A percentile compares a stretch with the other conserved stretches of the same genome.
These are phyloP conservation scores for Penicillium olsonii DNA, from an alignment of 2,329 filamentous ascomycete genomes.

Conservation along the genomic window DNA sequence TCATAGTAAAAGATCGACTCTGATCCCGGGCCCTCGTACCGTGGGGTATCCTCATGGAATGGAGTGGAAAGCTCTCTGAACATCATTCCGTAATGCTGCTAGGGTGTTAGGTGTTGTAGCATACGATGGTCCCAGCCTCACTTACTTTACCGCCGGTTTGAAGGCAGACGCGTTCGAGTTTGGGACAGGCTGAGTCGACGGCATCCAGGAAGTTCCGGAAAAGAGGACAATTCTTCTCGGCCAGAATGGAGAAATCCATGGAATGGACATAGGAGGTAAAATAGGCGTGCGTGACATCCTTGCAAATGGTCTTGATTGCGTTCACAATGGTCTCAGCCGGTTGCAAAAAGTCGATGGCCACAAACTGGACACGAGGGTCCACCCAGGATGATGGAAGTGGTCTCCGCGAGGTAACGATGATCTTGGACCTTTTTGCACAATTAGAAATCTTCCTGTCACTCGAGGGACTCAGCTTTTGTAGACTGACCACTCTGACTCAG, in stretches of 20 bases:
- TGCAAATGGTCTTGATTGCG: constrained; percentile 17
- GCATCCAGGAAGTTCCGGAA: constrained; percentile 6
- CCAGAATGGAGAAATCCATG: constrained; percentile 25
- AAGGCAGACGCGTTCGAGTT: not conserved
- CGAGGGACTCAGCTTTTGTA: no score
- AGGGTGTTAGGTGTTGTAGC: not conserved
- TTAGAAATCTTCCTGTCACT: no score
- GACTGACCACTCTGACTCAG: not conserved
- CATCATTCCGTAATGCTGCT: not conserved
- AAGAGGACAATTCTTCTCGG: constrained; percentile 17
- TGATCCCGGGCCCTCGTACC: constrained; percentile 15
- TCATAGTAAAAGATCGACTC: constrained; percentile 26
- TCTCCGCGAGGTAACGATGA: constrained; percentile 26
- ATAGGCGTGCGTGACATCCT: constrained; percentile 29
- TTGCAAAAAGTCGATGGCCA: constrained; percentile 28
- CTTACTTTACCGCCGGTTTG: constrained; percentile 25
- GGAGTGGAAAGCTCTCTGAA: not conserved
- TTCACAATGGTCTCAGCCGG: constrained; percentile 7
- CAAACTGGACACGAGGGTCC: constrained; percentile 28
- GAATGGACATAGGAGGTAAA: constrained; percentile 29
- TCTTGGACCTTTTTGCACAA: constrained; percentile 6
- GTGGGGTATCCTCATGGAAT: constrained; percentile 13
- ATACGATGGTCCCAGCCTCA: no score
- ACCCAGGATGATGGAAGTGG: constrained; percentile 12
- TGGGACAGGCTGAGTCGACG: constrained; percentile 5